Base-by-base conservation (phyloP, 768 basidiomycete species). In the Kockovaella imperatae region DNA sequence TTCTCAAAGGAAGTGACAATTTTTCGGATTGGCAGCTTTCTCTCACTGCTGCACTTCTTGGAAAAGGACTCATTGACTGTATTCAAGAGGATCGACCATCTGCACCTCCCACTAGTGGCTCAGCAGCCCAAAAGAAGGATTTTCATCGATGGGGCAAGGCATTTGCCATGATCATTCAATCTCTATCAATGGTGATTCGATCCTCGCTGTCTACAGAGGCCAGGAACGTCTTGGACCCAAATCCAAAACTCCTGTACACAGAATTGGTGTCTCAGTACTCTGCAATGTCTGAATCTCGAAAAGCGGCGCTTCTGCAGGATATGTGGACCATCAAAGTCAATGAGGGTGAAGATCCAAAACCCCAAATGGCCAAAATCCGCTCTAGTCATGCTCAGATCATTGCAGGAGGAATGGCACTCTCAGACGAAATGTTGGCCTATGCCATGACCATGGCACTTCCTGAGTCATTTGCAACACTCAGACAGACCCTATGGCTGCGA, bases 341-440 rank as follows among this genome's bases (percentile, higher is more conserved):
- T 14, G 54, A 56, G 35, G 50, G 46, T 21, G 54, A 56, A 20
- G 29, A 56, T 21, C 50, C 50, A 3, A 23, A 24, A 15, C 32
- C 15, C 13, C 17, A 20, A n/a, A n/a, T 56, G 15, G 44, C 50
- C 14, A n/a, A 25, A 17, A 30, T 56, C 23, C 44, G 23, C 29
- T 56, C 50, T 23, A 46, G 50, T 3, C 50, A 56, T 36, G 28
- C 46, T n/a, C 54, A 56, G 18, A 38, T 54, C 43, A 50, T 45
- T 20, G n/a, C 20, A 18, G 28, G 43, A 21, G 17, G 20, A 17
- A 45, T 50, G 28, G 28, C 34, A 11, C 23, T 44, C 5, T 38
- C 43, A 11, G 54, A 55, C 30, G 15, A 20, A 18, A 43, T 51
- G 39, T 38, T 55, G n/a, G 49, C 49, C 28, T 56, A 56, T 41